Evolutionary conservation across 2,329 filamentous ascomycete genomes (phyloP), one percentile per base, ranked within the genome.

Genomic region (Penicillium sp.): DNA sequence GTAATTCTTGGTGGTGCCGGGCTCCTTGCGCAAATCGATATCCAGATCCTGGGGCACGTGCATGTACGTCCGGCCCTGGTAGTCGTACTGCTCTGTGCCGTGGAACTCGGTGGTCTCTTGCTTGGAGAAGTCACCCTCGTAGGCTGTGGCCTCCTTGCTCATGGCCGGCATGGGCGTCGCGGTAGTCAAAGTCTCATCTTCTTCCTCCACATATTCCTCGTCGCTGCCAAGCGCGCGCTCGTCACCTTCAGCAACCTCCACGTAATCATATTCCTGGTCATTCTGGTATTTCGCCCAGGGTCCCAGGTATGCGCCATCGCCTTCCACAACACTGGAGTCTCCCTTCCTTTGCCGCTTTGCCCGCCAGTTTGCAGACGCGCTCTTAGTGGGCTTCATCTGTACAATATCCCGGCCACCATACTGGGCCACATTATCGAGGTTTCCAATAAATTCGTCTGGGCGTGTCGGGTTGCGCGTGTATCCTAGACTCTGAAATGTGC

Each of bases 41-140:
- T 89, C 88, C 72, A 95, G 75, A 67, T 95, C 91, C 68, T 89
- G 90, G 3, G 93, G 93, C 38, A 97, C 80, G 72, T 99, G 93
- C 92, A 99, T 96, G 69, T 95, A 99, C 29, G 92, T 95, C 57
- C 93, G 80, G 40, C 93, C 93, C 68, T 95, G 88, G 74, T 99
- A 99, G 69, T 99, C 93, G 75, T 84, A 86, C 72, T 93, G 77
- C 65, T 88, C 78, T 34, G 80, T 80, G 54, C 91, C 93, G 64
- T 95, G 87, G 72, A 97, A 99, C 37, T 84, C 85, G 36, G 86
- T 90, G 44, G 86, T 93, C 74, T 99, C 93, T 22, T 81, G 81
- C 51, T 81, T 79, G 7, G 88, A 78, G 8, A 84, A 75, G 55
- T 75, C 72, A 31, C 72, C 70, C 50, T 71, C 65, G 58, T 80